Evolutionary conservation across 371 early-diverging fungal species (phyloP).

Genomic region (Mortierella sp.): DNA sequence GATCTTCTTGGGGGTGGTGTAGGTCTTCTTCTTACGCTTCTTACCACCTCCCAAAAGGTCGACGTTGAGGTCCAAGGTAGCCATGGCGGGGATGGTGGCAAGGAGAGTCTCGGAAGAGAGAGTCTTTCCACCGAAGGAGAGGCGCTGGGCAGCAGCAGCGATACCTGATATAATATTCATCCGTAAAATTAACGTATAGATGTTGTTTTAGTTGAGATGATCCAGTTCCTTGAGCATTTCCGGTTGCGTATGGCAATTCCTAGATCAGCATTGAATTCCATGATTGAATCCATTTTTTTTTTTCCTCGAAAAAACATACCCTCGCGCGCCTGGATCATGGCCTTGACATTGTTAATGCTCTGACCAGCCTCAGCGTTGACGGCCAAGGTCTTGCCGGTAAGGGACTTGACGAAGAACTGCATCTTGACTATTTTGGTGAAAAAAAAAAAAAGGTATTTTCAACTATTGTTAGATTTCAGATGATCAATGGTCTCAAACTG

Average conservation of each 20-base stretch:
- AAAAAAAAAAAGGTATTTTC: neutral
- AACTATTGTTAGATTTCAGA: neutral
- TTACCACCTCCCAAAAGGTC: slow-evolving; percentile 93
- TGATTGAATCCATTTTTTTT: slow-evolving; percentile 7
- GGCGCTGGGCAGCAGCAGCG: slow-evolving; percentile 92
- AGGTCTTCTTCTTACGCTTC: slow-evolving; percentile 99
- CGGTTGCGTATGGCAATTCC: neutral
- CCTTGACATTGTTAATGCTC: slow-evolving; percentile 88
- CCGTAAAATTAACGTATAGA: neutral
- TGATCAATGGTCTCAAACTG: neutral
- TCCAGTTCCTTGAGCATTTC: neutral
- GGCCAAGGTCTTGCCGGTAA: slow-evolving; percentile 88
- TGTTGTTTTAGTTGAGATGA: slow-evolving; percentile 11
- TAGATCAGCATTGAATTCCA: slow-evolving; percentile 10
- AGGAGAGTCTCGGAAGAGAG: slow-evolving; percentile 87
- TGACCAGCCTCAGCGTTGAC: slow-evolving; percentile 81
- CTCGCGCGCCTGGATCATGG: slow-evolving; percentile 93
- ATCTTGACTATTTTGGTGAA: slow-evolving; percentile 59
- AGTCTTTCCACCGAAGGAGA: slow-evolving; percentile 95
- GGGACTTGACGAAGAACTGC: slow-evolving; percentile 93
- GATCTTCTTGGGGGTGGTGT: slow-evolving; percentile 99
- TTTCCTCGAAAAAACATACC: slow-evolving; percentile 63
- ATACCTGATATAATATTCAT: slow-evolving; percentile 65
- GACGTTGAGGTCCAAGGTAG: slow-evolving; percentile 88
- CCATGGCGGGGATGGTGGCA: slow-evolving; percentile 90